phyloP scores from a whole-genome alignment of 805 yeast genomes.

The Ogataea saltuana region DNA sequence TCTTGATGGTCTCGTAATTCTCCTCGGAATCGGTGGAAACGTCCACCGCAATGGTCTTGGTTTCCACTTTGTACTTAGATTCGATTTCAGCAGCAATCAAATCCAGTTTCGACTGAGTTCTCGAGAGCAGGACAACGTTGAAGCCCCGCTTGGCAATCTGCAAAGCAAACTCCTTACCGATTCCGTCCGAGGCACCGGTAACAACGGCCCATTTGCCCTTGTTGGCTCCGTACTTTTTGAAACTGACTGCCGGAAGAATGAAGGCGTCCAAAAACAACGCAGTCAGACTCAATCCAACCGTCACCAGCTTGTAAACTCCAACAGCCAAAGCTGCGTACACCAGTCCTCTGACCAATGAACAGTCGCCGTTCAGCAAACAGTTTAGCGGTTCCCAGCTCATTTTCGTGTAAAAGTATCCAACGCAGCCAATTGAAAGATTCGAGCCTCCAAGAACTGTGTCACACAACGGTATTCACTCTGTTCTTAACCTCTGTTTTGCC shows the following conservation, averaged over 20 bases:
- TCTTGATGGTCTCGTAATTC: constrained; percentile 55
- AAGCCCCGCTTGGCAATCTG: constrained; percentile 88
- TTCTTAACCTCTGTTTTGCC: too few relatives aligned
- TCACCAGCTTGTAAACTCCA: constrained; percentile 63
- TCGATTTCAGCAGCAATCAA: constrained; percentile 62
- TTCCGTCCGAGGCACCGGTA: constrained; percentile 97
- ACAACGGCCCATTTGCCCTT: constrained; percentile 86
- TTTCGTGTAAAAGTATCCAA: too few relatives aligned
- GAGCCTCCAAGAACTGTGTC: too few relatives aligned
- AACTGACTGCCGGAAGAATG: constrained; percentile 60
- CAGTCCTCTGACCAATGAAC: constrained; percentile 9
- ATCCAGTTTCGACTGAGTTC: constrained; percentile 79
- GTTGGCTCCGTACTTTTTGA: constrained; percentile 72
- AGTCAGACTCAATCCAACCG: constrained; percentile 47
- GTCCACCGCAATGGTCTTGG: constrained; percentile 75
- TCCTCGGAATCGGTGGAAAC: constrained; percentile 61
- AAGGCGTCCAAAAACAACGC: constrained; percentile 63
- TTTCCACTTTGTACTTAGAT: constrained; percentile 57
- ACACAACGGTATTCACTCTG: too few relatives aligned
- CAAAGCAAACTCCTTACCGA: constrained; percentile 86
- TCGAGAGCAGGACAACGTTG: constrained; percentile 78
- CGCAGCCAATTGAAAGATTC: too few relatives aligned
- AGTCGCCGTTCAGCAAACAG: too few relatives aligned
- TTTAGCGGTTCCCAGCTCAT: too few relatives aligned
- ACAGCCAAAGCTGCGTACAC: constrained; percentile 49